Base-by-base conservation (phyloP, 2,329 filamentous ascomycete genomes). In the Coleophoma cylindrospora region DNA sequence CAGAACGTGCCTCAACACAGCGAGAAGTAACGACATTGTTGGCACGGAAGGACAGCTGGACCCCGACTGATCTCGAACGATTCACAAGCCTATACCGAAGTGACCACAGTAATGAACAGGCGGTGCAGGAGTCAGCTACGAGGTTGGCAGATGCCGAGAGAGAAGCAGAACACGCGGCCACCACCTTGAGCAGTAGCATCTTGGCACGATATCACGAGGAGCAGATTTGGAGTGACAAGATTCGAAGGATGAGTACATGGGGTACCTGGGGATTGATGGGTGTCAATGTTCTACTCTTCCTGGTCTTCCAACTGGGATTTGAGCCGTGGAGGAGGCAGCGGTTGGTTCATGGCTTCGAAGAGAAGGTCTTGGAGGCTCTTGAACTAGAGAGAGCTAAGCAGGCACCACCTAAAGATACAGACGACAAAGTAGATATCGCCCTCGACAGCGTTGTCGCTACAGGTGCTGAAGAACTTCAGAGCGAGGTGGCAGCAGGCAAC, bases 201-300 rank as follows among this genome's bases (percentile, higher is more conserved):
- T 74, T 96, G 47, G 87, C 87, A 54, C 83, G 95, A 53, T 99
- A 99, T 69, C 94, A 99, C 68, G 94, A 99, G 71, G 94, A 99
- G 73, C 94, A 99, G 73, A 95, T 99, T 50, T 99, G 94, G 94
- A 95, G 89, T 64, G 94, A 99, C 67, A 92, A 95, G 61, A 99
- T 99, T 65, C 80, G 94, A 34, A 79, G 94, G 57, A 96, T 96
- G 76, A 94, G 88, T 66, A 99, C 94, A 0, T 99, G 94, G 94
- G 92, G 95, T 34, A 99, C 94, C 0, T 97, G 95, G 84, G 94
- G 92, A 0, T 73, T 99, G 54, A 99, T 99, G 94, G 92, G 92
- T 21, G 81, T 97, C 63, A 99, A 99, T 65, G 88, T 97, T 33
- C 67, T 97, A 54, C 71, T 99, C 43, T 89, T 99, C 64, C 70